A percentile compares a stretch with the other conserved stretches of the same genome.
These are phyloP conservation scores for Apiotrichum gamsii DNA, from an alignment of 1,284 basidiomycete genomes.

Conservation along the genomic window DNA sequence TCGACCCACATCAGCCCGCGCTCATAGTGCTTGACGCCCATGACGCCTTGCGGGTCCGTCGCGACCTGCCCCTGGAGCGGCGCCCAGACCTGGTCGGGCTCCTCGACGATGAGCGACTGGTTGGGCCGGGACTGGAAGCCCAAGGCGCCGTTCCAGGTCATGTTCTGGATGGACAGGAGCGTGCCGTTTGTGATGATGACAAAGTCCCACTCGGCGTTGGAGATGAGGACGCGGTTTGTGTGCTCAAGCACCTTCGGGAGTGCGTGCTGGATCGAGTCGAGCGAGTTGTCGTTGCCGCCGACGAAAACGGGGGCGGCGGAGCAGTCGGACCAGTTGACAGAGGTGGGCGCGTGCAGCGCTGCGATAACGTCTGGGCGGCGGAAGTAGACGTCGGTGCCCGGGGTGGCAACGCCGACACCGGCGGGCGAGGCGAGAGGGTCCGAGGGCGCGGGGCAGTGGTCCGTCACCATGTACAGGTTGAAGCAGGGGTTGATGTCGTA, in stretches of 20 bases:
- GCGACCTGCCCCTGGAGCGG: neutral
- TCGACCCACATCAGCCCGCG: constrained; percentile 25
- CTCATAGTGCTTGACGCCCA: constrained; percentile 24
- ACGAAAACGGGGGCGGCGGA: constrained; percentile 56
- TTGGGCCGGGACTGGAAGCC: constrained; percentile 21
- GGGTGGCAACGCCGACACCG: constrained; percentile 21
- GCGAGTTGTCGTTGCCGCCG: constrained; percentile 51
- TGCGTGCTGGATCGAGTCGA: constrained; percentile 50
- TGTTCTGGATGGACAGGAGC: constrained; percentile 35
- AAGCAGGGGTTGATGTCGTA: constrained; percentile 64
- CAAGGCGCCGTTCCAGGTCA: constrained; percentile 33
- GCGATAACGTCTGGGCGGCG: constrained; percentile 62
- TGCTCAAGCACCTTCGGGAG: constrained; percentile 52
- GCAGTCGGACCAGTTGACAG: constrained; percentile 61
- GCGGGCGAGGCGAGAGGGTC: constrained; percentile 71
- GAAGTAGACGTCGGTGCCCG: constrained; percentile 53
- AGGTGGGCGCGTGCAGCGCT: constrained; percentile 63
- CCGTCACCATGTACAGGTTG: constrained; percentile 62
- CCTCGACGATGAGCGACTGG: constrained; percentile 8
- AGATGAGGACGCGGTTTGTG: constrained; percentile 61
- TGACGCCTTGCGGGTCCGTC: constrained; percentile 12
- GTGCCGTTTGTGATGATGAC: constrained; percentile 14
- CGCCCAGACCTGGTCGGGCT: neutral
- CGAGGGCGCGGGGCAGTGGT: constrained; percentile 57
- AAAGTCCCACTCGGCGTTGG: constrained; percentile 54